phyloP scores from a whole-genome alignment of 305 asterid genomes.

The Euphrasia arctica region DNA sequence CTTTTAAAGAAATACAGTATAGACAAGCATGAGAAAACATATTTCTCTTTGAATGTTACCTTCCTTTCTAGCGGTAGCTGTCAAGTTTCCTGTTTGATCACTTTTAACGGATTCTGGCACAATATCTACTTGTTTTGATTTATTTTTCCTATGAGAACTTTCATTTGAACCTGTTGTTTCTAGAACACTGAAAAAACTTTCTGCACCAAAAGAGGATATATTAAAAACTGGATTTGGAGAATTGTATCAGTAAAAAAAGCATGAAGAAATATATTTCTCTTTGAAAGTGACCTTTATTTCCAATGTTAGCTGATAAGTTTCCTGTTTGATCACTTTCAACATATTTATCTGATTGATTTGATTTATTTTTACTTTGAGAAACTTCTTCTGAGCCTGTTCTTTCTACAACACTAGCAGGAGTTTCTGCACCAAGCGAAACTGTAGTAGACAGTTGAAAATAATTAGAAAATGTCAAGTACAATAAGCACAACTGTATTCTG shows the following conservation, averaged over 20 bases:
- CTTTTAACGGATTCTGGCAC: slow-evolving; percentile 19
- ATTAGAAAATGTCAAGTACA: not conserved
- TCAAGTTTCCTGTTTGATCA: slow-evolving; percentile 25
- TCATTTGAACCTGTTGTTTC: slow-evolving; percentile 26
- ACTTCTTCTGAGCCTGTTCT: slow-evolving; percentile 26
- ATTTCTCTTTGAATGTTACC: slow-evolving; percentile 22
- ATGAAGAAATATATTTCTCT: slow-evolving; percentile 17
- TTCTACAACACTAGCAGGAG: slow-evolving; percentile 23
- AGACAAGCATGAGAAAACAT: not conserved
- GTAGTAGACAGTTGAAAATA: slow-evolving; percentile 12
- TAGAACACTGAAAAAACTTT: slow-evolving; percentile 17
- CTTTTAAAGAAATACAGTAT: slow-evolving; percentile 12
- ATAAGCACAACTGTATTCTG: slow-evolving; percentile 20
- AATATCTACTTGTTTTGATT: slow-evolving; percentile 23
- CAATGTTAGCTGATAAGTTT: slow-evolving; percentile 28
- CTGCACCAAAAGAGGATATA: slow-evolving; percentile 20
- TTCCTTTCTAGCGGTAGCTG: slow-evolving; percentile 28
- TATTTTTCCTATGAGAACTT: slow-evolving; percentile 25
- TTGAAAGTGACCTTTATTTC: slow-evolving; percentile 29
- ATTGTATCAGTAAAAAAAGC: slow-evolving; percentile 12
- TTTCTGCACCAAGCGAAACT: slow-evolving; percentile 30
- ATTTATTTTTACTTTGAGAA: slow-evolving; percentile 32
- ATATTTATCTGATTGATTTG: slow-evolving; percentile 24
- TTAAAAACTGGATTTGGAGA: not conserved
- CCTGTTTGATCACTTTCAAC: slow-evolving; percentile 26